Evolutionary conservation across 78 protist genomes (phyloP).

Genomic region (Corallochytrium limacisporum): DNA sequence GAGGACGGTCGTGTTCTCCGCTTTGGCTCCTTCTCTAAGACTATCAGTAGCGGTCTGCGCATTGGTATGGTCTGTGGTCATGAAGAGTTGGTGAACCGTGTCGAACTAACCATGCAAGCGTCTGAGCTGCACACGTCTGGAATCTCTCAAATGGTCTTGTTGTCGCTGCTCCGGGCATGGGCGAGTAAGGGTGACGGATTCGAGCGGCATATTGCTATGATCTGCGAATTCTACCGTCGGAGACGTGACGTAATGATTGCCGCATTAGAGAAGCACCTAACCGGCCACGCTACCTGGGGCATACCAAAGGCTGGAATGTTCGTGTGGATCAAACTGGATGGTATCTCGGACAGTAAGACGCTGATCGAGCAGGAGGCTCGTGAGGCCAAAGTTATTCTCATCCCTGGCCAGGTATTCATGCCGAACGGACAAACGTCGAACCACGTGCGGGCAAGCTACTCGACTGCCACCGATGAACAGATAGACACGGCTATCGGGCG

Average conservation of each 20-base stretch:
- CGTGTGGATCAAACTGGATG: constrained; percentile 44
- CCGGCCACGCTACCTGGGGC: constrained; percentile 43
- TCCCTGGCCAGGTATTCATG: constrained; percentile 49
- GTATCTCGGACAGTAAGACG: constrained; percentile 29
- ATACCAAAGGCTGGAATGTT: constrained; percentile 61
- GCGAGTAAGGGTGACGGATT: constrained; percentile 40
- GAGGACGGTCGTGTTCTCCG: constrained; percentile 69
- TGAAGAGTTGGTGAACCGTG: constrained; percentile 23
- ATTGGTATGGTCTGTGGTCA: constrained; percentile 60
- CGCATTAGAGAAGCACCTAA: constrained; percentile 21
- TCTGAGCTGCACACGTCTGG: constrained; percentile 28
- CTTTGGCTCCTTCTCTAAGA: constrained; percentile 64
- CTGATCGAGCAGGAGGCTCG: constrained; percentile 44
- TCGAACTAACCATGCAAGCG: constrained; percentile 38
- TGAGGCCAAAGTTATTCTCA: constrained; percentile 39
- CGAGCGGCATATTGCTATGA: constrained; percentile 3
- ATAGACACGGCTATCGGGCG: no score
- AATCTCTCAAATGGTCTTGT: not conserved
- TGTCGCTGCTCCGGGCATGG: not conserved
- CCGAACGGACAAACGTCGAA: no score
- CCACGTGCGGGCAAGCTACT: no score
- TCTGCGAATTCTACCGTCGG: constrained; percentile 26
- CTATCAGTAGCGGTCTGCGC: constrained; percentile 66
- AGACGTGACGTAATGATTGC: constrained; percentile 6
- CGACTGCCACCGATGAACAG: no score